phyloP scores from a whole-genome alignment of 2,329 filamentous ascomycete species.

The Colletotrichum echinochloae region DNA sequence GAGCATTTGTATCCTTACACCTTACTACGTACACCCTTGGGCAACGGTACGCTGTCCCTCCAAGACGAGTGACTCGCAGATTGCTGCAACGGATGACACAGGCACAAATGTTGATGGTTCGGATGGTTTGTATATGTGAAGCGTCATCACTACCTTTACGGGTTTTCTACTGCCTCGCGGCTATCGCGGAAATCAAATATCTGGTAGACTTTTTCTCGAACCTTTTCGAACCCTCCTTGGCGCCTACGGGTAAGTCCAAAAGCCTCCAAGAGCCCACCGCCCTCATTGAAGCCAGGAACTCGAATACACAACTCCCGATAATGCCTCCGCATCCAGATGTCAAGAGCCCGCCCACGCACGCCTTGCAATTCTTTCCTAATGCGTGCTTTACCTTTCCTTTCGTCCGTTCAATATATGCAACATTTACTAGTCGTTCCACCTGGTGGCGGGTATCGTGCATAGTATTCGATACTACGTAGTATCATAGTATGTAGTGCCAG shows the following conservation, averaged over 20 bases:
- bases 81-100: constrained; percentile 28
- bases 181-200: constrained; percentile 15
- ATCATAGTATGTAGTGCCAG: neutral
- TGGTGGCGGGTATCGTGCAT: constrained; percentile 37
- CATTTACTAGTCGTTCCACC: constrained; percentile 29
- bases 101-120: constrained; percentile 29
- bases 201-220: constrained; percentile 26
- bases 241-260: constrained; percentile 1
- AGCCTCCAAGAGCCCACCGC: constrained; percentile 7
- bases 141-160: constrained; percentile 3
- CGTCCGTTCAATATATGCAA: constrained; percentile 11
- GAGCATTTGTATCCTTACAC: constrained; percentile 8
- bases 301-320: neutral
- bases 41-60: neutral
- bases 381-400: constrained; percentile 1
- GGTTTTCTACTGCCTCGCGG: constrained; percentile 19
- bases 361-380: constrained; percentile 22
- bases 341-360: constrained; percentile 14
- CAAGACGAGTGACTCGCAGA: constrained; percentile 30
- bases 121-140: constrained; percentile 23
- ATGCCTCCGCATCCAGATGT: constrained; percentile 15
- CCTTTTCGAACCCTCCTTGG: constrained; percentile 26
- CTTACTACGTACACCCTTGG: neutral
- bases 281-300: constrained; percentile 22
- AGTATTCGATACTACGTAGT: constrained; percentile 20